Base-by-base conservation (phyloP, 805 yeast species). In the Lachancea sp. region DNA sequence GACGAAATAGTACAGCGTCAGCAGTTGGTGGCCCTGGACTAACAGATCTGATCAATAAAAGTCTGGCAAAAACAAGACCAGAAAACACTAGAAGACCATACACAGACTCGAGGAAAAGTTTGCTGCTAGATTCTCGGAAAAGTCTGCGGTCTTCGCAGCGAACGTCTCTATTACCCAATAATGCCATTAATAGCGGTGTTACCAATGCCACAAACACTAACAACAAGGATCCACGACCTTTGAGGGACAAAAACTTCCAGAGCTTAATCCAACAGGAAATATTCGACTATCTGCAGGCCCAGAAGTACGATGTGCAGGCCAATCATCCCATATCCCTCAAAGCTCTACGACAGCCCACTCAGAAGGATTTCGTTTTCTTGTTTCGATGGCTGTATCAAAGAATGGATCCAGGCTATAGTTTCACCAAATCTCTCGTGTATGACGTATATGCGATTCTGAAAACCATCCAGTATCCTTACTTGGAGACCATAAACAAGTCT, bases 361-460 rank as follows among this genome's bases (percentile, higher is more conserved):
- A 89, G 58, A 85, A 84, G 57, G 95, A 86, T 53, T 89, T 89
- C 62, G 79, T 79, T 7, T 59, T 75, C 36, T 79, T 89, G 11
- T 89, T 89, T 66, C 85, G 83, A 60, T 90, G 88, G 75, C 65
- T 90, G 19, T 88, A 85, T 65, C 74, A 72, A 49, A 75, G 80
- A 52, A 70, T 87, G 34, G 96, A 89, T 60, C 96, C 95, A 0
- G 84, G 83, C 29, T 83, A 83, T 61, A 70, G 69, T 51, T 86
- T 85, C 60, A 71, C 77, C 15, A 78, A 76, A 57, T 72, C 85
- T 13, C 74, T 85, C 29, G 96, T 88, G 50, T 72, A 77, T 39
- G 96, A 89, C 50, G 84, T 88, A 3, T 83, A 81, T 49, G 72
- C 75, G 16, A 66, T 86, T 16, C 66, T 89, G 54, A 82, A 78